Base-by-base conservation (phyloP, 1,284 basidiomycete genomes). In the Sporisorium iseilematis-ciliati region DNA sequence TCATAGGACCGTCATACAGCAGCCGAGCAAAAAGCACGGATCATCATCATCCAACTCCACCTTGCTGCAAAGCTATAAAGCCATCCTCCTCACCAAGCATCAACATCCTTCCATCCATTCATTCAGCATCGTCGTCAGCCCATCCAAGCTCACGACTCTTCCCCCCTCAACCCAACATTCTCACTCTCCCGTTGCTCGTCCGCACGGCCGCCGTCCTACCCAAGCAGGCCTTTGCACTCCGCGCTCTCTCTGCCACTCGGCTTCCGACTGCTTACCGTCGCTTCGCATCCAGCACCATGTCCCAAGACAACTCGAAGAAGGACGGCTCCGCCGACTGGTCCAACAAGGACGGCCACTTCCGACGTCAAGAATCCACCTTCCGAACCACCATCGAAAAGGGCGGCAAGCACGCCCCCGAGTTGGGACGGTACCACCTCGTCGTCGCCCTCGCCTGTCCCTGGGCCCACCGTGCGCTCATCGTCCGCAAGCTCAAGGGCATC, bases 401-500 rank as follows among this genome's bases (percentile, higher is more conserved):
- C 4, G 91, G 91, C 41, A 88, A 90, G 84, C 96, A 93, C 82
- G 87, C 90, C 54, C 92, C 96, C 1, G 95, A 95, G 86, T 89
- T 89, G 85, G 92, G 94, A 90, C 76, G 77, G 88, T 87, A 84
- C 70, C 68, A 79, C 29, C 73, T 84, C 41, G 53, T 78, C 50
- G 76, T 81, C 8, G 75, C 82, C 3, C 58, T 66, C 45, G 84
- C 85, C 51, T 87, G 88, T 77, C 89, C 95, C 5, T 98, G 96
- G 95, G 96, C 96, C 0, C 94, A 94, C 55, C 89, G 96, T 73
- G 89, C 94, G 1, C 87, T 98, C 61, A 97, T 99, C 79, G 89
- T 92, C 4, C 89, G 95, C 77, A 90, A 93, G 85, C 89, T 99
- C 78, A 98, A 98, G 86, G 94, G 95, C 0, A 89, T 99, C 40